Percentiles rank a stretch among this genome's conserved stretches.
phyloP scores from a whole-genome alignment of 768 basidiomycete genomes.

The Russula sp. region DNA sequence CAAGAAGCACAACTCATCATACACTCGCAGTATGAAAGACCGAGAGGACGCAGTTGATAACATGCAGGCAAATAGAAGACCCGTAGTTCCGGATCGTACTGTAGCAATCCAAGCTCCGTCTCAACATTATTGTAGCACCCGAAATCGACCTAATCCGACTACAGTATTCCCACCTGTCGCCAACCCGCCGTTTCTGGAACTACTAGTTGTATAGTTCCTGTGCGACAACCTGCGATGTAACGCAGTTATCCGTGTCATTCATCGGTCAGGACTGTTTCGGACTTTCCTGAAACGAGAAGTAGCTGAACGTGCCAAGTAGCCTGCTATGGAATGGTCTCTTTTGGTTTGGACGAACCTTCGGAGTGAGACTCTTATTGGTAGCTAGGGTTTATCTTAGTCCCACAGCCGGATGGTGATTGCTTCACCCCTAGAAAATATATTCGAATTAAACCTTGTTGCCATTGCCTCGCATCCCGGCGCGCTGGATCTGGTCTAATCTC shows the following conservation, averaged over 20 bases:
- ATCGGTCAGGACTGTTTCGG: background rate
- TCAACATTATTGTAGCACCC: background rate
- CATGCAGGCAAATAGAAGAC: background rate
- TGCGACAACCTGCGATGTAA: slow-evolving; percentile 1
- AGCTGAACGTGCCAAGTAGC: background rate
- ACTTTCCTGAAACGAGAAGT: background rate
- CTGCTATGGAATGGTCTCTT: background rate
- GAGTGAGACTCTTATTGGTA: background rate
- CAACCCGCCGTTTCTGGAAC: background rate
- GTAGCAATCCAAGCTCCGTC: slow-evolving; percentile 5
- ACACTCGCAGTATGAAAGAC: slow-evolving; percentile 4
- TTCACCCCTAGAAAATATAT: background rate
- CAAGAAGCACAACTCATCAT: background rate
- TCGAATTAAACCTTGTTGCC: background rate
- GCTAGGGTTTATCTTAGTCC: background rate
- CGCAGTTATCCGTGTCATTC: background rate
- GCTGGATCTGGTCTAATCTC: background rate
- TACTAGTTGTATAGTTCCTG: background rate
- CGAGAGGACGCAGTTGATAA: background rate
- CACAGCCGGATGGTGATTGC: slow-evolving; percentile 5
- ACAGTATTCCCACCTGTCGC: background rate
- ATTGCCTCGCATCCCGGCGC: background rate
- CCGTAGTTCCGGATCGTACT: background rate
- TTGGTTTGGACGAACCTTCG: background rate
- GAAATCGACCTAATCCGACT: background rate